phyloP scores from a whole-genome alignment of 306 rosid species.

The Begonia loranthoides region DNA sequence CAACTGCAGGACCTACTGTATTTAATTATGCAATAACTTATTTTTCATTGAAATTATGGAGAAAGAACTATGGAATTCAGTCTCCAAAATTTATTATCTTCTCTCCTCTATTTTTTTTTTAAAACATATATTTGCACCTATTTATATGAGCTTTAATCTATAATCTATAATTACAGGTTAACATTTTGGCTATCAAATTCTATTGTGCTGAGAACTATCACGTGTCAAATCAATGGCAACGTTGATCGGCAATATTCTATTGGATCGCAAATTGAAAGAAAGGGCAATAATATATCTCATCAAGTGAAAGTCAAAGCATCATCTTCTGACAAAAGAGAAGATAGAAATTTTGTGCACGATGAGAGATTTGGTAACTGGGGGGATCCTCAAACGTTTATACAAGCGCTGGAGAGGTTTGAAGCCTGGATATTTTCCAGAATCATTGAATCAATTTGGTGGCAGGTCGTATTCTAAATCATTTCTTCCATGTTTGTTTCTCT shows the following conservation, averaged over 20 bases:
- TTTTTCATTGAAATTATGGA: background rate
- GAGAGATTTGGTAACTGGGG: conserved; percentile 48
- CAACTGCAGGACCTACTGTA: conserved; percentile 53
- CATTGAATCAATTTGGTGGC: conserved; percentile 99
- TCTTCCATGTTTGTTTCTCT: background rate
- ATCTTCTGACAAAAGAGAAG: conserved; percentile 34
- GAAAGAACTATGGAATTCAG: too few relatives aligned
- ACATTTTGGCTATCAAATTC: conserved; percentile 88
- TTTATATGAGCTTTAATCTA: background rate
- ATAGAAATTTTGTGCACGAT: conserved; percentile 14
- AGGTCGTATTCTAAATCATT: conserved; percentile 29
- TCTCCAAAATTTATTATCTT: too few relatives aligned
- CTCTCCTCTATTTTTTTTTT: too few relatives aligned
- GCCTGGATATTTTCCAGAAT: conserved; percentile 90
- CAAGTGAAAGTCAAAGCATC: conserved; percentile 50
- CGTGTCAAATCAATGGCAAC: conserved; percentile 39
- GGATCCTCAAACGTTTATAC: conserved; percentile 36
- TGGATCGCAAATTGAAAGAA: conserved; percentile 35
- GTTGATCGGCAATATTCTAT: conserved; percentile 17
- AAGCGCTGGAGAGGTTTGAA: conserved; percentile 76
- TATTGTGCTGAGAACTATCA: conserved; percentile 60
- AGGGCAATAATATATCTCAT: conserved; percentile 26
- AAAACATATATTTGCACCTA: too few relatives aligned
- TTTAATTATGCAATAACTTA: background rate
- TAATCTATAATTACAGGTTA: conserved; percentile 38